A percentile compares a stretch with the other conserved stretches of the same genome.
Evolutionary conservation across 306 rosid genomes (phyloP).

Genomic region (Quercus wislizeni): DNA sequence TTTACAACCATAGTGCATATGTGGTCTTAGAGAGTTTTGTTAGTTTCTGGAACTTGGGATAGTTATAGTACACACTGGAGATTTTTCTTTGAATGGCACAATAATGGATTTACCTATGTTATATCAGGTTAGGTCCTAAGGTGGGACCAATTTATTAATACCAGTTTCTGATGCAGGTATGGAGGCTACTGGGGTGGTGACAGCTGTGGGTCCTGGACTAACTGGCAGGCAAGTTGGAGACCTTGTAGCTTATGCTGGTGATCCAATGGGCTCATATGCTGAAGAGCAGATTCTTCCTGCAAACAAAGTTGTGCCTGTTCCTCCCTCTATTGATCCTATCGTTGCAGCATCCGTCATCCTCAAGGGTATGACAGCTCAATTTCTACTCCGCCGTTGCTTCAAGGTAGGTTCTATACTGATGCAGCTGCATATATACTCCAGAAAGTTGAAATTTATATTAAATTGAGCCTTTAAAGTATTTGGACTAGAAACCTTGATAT

Average conservation of each 20-base stretch:
- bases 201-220: constrained; percentile 75
- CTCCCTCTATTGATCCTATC: constrained; percentile 67
- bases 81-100: background rate
- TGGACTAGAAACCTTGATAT: background rate
- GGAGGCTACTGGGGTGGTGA: constrained; percentile 93
- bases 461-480: background rate
- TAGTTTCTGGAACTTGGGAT: background rate
- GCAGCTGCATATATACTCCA: background rate
- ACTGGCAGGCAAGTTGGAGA: constrained; percentile 77
- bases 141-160: background rate
- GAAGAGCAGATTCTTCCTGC: constrained; percentile 97
- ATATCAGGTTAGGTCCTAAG: background rate
- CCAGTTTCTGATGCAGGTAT: constrained; percentile 39
- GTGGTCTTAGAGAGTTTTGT: background rate
- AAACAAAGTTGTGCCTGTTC: constrained; percentile 68
- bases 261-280: constrained; percentile 84
- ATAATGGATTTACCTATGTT: background rate
- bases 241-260: constrained; percentile 70
- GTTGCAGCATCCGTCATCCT: constrained; percentile 71
- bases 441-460: background rate
- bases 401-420: constrained; percentile 46
- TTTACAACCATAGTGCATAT: background rate
- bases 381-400: constrained; percentile 67
- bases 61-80: background rate
- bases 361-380: constrained; percentile 84